These are phyloP conservation scores for Haematococcus lacustris DNA, from an alignment of 139 green algal species.

Conservation along the genomic window DNA sequence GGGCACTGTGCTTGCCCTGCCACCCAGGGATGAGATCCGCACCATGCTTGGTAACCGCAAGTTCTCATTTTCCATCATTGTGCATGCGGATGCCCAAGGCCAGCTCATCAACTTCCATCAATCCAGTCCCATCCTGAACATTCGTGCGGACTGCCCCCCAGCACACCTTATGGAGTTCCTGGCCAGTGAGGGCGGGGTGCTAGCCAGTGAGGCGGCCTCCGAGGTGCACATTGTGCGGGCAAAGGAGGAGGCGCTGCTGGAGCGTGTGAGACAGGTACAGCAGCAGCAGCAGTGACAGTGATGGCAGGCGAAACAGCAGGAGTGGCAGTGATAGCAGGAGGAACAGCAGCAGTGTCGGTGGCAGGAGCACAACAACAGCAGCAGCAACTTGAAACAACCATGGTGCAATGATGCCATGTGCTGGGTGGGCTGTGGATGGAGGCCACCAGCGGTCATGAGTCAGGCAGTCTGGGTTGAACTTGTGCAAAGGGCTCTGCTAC, in stretches of 20 bases:
- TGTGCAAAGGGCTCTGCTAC: not conserved
- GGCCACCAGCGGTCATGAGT: too few relatives aligned
- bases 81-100: constrained; percentile 62
- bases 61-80: constrained; percentile 71
- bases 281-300: not conserved
- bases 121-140: constrained; percentile 68
- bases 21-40: constrained; percentile 29
- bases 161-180: constrained; percentile 68
- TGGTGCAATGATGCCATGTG: too few relatives aligned
- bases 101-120: constrained; percentile 66
- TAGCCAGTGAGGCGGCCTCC: constrained; percentile 42
- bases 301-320: too few relatives aligned
- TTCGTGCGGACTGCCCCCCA: constrained; percentile 73
- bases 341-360: too few relatives aligned
- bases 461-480: too few relatives aligned
- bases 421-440: too few relatives aligned
- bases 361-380: too few relatives aligned
- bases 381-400: too few relatives aligned
- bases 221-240: constrained; percentile 25
- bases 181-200: constrained; percentile 33
- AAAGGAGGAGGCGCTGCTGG: constrained; percentile 45
- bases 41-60: constrained; percentile 19
- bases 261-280: constrained; percentile 28
- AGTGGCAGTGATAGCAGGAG: too few relatives aligned
- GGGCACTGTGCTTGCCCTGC: too few relatives aligned